Conservation (phyloP, 208 protist genomes). For the Phytomonas francai region DNA sequence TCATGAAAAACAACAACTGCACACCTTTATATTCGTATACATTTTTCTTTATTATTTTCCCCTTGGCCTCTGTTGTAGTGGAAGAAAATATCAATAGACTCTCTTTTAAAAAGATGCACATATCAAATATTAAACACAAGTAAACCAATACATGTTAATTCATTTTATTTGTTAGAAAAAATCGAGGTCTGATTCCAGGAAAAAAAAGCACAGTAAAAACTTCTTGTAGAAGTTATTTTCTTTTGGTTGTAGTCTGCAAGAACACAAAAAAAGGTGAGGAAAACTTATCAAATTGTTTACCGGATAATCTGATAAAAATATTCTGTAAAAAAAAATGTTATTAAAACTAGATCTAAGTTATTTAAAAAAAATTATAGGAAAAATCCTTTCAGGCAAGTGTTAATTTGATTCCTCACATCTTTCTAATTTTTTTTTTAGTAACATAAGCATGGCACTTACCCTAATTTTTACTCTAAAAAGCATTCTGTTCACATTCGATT, state of each 20-base stretch:
- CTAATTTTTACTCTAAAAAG: background rate
- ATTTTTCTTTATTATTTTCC: background rate
- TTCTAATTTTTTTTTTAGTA: background rate
- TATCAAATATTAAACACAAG: slow-evolving; percentile 6
- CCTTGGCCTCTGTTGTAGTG: background rate
- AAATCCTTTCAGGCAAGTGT: background rate
- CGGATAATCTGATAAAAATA: background rate
- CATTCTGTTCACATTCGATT: background rate
- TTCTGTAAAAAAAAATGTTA: background rate
- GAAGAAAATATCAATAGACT: background rate
- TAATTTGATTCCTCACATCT: background rate
- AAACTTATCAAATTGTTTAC: background rate
- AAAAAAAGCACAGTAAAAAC: background rate
- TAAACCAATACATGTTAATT: background rate
- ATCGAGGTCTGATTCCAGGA: background rate
- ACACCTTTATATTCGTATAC: background rate
- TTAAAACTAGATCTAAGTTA: background rate
- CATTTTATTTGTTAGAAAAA: background rate
- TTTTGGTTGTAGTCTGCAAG: background rate
- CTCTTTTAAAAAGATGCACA: slow-evolving; percentile 1
- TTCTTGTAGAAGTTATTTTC: background rate
- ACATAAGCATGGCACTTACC: background rate
- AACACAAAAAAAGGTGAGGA: background rate
- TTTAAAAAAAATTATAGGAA: background rate
- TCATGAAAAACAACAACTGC: background rate